Evolutionary conservation across 2,329 filamentous ascomycete species (phyloP).

Genomic region (Hypoxylon sp.): DNA sequence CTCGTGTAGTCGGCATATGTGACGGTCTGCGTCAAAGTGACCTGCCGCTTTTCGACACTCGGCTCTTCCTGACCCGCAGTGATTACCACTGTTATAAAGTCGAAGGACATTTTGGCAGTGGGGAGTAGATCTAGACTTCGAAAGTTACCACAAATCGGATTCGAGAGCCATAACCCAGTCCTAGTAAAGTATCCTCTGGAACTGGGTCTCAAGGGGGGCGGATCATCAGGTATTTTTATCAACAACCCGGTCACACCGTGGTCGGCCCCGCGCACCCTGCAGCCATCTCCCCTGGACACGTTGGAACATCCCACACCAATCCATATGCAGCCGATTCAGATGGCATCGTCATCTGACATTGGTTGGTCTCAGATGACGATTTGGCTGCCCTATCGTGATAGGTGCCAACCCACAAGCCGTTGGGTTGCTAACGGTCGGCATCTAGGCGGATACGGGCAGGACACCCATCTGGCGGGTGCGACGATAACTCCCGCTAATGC

Average conservation of each 20-base stretch:
- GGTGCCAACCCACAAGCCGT: slow-evolving; percentile 43
- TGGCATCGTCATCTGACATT: slow-evolving; percentile 49
- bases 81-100: slow-evolving; percentile 22
- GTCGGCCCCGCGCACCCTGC: slow-evolving; percentile 30
- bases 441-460: slow-evolving; percentile 41
- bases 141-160: slow-evolving; percentile 35
- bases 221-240: slow-evolving; percentile 44
- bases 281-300: slow-evolving; percentile 33
- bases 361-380: slow-evolving; percentile 41
- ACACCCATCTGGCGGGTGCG: slow-evolving; percentile 39
- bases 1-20: slow-evolving; percentile 49
- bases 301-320: slow-evolving; percentile 44
- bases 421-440: slow-evolving; percentile 45
- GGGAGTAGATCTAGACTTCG: slow-evolving; percentile 12
- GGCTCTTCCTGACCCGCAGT: slow-evolving; percentile 16
- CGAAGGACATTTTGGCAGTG: slow-evolving; percentile 30
- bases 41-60: slow-evolving; percentile 45
- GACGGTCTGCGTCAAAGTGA: slow-evolving; percentile 53
- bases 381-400: slow-evolving; percentile 40
- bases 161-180: slow-evolving; percentile 32
- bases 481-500: slow-evolving; percentile 48
- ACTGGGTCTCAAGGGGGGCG: slow-evolving; percentile 28
- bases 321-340: slow-evolving; percentile 39
- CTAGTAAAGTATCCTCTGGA: slow-evolving; percentile 26
- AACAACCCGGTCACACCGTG: slow-evolving; percentile 39